Conservation (phyloP, 768 basidiomycete species). For the Termitomyces sp. region DNA sequence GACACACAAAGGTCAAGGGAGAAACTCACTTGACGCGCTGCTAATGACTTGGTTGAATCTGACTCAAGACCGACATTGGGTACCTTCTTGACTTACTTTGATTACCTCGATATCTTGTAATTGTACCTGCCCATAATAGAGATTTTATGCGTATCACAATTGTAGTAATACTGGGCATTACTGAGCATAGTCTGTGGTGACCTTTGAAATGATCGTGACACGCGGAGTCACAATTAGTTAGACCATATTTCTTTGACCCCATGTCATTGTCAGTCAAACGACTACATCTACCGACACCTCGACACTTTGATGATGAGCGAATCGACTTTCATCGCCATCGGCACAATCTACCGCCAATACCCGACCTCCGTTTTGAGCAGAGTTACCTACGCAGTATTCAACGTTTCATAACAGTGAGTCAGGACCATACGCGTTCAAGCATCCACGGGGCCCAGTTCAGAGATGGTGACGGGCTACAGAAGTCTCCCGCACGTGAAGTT, state of each 20-base stretch:
- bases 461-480: not conserved
- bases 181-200: not conserved
- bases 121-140: not conserved
- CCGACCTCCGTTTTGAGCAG: constrained; percentile 73
- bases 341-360: constrained; percentile 50
- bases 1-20: not conserved
- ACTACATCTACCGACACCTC: constrained; percentile 20
- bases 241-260: not conserved
- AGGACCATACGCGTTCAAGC: not conserved
- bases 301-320: constrained; percentile 7
- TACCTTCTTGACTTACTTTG: not conserved
- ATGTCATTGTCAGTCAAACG: constrained; percentile 14
- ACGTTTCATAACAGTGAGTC: constrained; percentile 40
- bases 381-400: constrained; percentile 61
- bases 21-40: not conserved
- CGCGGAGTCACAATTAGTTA: not conserved
- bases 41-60: not conserved
- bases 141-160: not conserved
- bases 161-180: not conserved
- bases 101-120: not conserved
- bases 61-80: not conserved
- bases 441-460: constrained; percentile 12
- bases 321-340: constrained; percentile 17
- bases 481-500: constrained; percentile 23
- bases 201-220: not conserved